Evolutionary conservation across 1,284 basidiomycete genomes (phyloP), one percentile per base, ranked within the genome.

Genomic region (Cryptococcus sp.): DNA sequence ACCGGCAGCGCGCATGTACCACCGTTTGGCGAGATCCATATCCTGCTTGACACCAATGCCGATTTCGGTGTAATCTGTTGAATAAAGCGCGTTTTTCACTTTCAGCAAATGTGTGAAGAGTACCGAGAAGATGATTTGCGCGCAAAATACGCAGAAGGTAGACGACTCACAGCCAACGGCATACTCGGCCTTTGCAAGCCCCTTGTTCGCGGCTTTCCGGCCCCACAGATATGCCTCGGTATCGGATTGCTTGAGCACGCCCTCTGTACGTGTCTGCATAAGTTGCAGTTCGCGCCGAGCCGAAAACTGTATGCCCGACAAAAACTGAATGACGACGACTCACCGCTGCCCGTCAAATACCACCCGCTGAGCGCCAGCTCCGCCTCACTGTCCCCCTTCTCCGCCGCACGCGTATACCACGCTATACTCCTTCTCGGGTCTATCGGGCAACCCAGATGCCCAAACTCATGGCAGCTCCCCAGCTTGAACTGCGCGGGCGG

Each of bases 1-100:
- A 95, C 91, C 91, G 62, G 93, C 91, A 47, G 93, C 91, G 44
- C 96, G 85, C 90, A 96, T 95, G 77, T 99, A 99, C 94, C 95
- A 98, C 67, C 90, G 83, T 79, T 96, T 98, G 18, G 96, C 93
- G 73, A 95, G 88, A 62, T 98, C 96, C 45, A 93, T 77, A 70
- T 99, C 94, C 68, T 91, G 88, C 79, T 93, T 93, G 69, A 97
- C 89, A 23, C 96, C 96, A 67, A 99, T 99, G 4, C 95, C 96
- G 23, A 96, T 89, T 76, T 99, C 96, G 0, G 90, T 88, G 76
- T 98, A 98, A 77, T 98, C 77, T 79, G 56, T 12, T n/a, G 9
- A 16, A 8, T 16, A 11, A 12, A n/a, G 8, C 8, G 35, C 4
- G 16, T 6, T 37, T 1, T 6, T 13, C 16, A 20, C 42, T 44